phyloP scores from a whole-genome alignment of 495 filamentous ascomycete species.

The Annulohypoxylon nitens region DNA sequence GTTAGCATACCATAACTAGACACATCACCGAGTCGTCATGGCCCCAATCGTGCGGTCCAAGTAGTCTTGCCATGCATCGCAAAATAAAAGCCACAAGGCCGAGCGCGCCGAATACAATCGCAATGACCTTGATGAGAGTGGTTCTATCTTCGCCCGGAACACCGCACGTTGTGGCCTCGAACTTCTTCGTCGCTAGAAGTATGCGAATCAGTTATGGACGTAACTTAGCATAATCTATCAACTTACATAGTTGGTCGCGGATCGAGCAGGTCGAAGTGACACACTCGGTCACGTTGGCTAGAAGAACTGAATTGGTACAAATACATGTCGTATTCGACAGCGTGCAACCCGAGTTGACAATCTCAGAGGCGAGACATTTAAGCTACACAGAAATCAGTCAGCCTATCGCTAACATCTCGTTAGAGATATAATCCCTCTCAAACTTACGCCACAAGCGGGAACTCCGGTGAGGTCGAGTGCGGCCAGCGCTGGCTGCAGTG shows the following conservation, averaged over 20 bases:
- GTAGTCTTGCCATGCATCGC: slow-evolving; percentile 36
- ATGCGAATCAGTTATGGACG: slow-evolving; percentile 10
- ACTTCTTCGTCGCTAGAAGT: slow-evolving; percentile 44
- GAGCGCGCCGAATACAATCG: slow-evolving; percentile 34
- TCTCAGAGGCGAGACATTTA: slow-evolving; percentile 33
- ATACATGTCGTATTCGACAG: slow-evolving; percentile 52
- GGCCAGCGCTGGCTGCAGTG: slow-evolving; percentile 44
- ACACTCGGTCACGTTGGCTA: slow-evolving; percentile 47
- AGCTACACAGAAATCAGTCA: slow-evolving; percentile 33
- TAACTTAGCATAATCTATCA: background rate
- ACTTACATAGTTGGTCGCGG: slow-evolving; percentile 50
- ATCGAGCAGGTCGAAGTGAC: slow-evolving; percentile 49
- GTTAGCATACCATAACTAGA: slow-evolving; percentile 38
- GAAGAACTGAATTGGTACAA: slow-evolving; percentile 48
- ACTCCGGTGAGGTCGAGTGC: slow-evolving; percentile 34
- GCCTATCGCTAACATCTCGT: background rate
- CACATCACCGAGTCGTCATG: slow-evolving; percentile 43
- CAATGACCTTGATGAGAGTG: slow-evolving; percentile 26
- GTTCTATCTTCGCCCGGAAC: slow-evolving; percentile 36
- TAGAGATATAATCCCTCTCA: background rate
- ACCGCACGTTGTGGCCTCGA: slow-evolving; percentile 38
- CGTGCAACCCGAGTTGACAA: slow-evolving; percentile 47
- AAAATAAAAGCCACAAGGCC: slow-evolving; percentile 41
- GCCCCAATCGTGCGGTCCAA: slow-evolving; percentile 41
- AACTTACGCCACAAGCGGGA: slow-evolving; percentile 45